Evolutionary conservation across 208 protist genomes (phyloP).

Genomic region (Acanthamoeba royreba): DNA sequence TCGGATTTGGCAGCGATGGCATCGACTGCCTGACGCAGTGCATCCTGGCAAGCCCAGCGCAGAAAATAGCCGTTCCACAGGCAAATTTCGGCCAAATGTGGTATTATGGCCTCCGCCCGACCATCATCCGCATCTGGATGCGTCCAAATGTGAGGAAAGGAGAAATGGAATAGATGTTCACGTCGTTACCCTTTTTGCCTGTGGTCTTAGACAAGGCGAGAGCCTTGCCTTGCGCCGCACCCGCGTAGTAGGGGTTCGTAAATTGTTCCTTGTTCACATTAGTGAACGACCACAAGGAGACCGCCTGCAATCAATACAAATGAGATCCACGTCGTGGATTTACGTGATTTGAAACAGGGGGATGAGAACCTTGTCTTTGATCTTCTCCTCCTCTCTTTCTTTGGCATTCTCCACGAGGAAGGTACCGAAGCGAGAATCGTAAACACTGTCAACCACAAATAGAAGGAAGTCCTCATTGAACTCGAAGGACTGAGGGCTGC

Average conservation of each 20-base stretch:
- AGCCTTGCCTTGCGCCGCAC: neutral
- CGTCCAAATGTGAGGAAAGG: neutral
- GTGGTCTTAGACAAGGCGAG: neutral
- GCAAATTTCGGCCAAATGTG: neutral
- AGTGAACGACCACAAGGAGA: neutral
- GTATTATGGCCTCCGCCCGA: neutral
- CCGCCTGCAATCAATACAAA: neutral
- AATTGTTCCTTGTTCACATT: neutral
- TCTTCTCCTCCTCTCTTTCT: neutral
- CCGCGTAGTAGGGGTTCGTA: neutral
- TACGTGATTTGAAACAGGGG: neutral
- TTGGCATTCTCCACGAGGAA: neutral
- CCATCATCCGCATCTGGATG: neutral
- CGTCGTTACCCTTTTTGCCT: neutral
- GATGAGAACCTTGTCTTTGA: neutral
- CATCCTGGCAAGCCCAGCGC: neutral
- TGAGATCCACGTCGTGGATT: too few species aligned
- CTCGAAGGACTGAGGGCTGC: neutral
- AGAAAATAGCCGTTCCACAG: neutral
- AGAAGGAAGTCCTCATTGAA: slow-evolving; percentile 41
- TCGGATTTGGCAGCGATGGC: neutral
- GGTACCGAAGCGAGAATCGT: neutral
- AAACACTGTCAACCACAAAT: neutral
- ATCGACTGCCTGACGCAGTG: neutral
- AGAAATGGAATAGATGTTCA: neutral